phyloP scores from a whole-genome alignment of 345 rosid genomes.

The Eucalyptus fibrosa region DNA sequence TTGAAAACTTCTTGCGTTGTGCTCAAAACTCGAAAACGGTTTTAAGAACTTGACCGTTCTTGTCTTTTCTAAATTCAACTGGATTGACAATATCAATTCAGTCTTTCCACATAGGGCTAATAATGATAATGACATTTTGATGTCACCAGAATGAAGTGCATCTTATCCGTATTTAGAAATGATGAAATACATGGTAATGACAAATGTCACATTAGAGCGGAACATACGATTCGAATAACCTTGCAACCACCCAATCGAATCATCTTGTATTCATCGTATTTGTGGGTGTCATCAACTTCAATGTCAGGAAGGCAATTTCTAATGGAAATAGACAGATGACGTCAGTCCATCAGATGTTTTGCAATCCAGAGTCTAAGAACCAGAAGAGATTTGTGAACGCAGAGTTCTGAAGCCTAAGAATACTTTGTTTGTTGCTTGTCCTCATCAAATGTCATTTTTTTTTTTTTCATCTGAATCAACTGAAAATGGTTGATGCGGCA shows the following conservation, averaged over 20 bases:
- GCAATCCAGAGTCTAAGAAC: background rate
- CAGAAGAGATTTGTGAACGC: background rate
- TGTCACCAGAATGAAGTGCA: background rate
- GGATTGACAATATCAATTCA: background rate
- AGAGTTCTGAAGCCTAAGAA: background rate
- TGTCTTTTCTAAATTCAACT: background rate
- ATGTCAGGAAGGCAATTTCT: background rate
- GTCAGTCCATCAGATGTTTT: background rate
- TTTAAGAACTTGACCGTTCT: background rate
- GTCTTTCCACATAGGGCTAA: background rate
- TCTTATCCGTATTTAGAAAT: background rate
- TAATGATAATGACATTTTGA: background rate
- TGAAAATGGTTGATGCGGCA: background rate
- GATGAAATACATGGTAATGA: background rate
- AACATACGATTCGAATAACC: background rate
- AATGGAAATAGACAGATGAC: background rate
- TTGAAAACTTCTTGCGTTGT: background rate
- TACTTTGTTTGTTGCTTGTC: background rate
- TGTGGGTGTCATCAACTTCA: background rate
- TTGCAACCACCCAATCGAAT: background rate
- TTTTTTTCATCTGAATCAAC: background rate
- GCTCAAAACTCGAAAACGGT: background rate
- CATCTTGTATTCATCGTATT: background rate
- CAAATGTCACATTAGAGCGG: background rate
- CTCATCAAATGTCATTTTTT: background rate